Evolutionary conservation across 129 eudicot species (phyloP).

Genomic region (Flaveria bidentis): DNA sequence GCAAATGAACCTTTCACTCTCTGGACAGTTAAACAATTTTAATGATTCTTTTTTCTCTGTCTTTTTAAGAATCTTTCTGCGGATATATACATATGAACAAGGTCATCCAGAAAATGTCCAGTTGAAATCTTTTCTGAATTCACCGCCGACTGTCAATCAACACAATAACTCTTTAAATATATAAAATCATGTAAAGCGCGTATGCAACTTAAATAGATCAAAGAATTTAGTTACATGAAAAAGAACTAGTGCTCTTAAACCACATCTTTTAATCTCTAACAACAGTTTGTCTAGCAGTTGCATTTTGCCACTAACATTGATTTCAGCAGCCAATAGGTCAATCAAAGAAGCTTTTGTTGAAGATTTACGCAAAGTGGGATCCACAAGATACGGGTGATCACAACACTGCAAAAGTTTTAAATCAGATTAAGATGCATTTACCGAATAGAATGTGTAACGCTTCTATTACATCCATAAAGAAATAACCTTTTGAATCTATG

Average conservation of each 20-base stretch:
- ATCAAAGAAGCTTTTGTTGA: conserved; percentile 30
- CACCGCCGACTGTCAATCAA: conserved; percentile 40
- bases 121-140: conserved; percentile 45
- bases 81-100: conserved; percentile 53
- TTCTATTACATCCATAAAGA: neutral
- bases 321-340: conserved; percentile 52
- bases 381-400: conserved; percentile 82
- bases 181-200: neutral
- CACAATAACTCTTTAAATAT: neutral
- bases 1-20: conserved; percentile 40
- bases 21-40: conserved; percentile 42
- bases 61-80: conserved; percentile 14
- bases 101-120: conserved; percentile 70
- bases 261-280: conserved; percentile 46
- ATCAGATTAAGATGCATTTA: neutral
- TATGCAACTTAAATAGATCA: neutral
- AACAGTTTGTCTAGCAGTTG: conserved; percentile 61
- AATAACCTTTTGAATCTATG: conserved; percentile 6
- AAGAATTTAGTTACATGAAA: conserved; percentile 53
- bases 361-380: conserved; percentile 46
- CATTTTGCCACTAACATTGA: conserved; percentile 64
- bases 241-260: conserved; percentile 55
- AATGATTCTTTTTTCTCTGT: conserved; percentile 36
- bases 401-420: conserved; percentile 56
- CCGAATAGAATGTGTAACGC: neutral